Percentiles rank a stretch among this genome's conserved stretches.
Conservation (phyloP, 31 red algal genomes). For the Odonthalia washingtoniensis region DNA sequence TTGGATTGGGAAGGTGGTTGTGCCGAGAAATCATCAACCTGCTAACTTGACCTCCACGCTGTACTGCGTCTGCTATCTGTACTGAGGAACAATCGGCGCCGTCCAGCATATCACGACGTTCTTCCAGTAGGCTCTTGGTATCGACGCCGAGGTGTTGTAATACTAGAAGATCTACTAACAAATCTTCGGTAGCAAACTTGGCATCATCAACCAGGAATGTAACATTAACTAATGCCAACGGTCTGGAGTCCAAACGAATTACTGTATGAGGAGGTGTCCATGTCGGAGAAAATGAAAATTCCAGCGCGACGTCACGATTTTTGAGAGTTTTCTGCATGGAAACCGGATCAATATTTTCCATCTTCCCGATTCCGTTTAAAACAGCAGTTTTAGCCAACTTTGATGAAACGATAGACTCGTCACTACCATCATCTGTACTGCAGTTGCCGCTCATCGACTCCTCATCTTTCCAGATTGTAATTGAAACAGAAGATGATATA, state of each 20-base stretch:
- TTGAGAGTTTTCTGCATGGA: not conserved
- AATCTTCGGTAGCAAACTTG: not conserved
- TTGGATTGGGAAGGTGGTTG: no score
- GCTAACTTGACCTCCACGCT: not conserved
- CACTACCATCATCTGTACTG: not conserved
- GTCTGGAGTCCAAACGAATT: not conserved
- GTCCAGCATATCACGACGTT: not conserved
- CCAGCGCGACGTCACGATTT: not conserved
- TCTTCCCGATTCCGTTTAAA: conserved; percentile 1
- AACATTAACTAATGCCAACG: not conserved
- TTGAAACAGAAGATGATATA: not conserved
- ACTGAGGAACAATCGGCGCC: not conserved
- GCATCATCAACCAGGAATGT: not conserved
- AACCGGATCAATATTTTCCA: not conserved
- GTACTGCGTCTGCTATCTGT: not conserved
- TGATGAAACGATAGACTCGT: not conserved
- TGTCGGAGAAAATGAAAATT: not conserved
- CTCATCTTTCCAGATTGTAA: not conserved
- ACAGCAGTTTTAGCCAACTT: not conserved
- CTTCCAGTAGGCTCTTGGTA: not conserved
- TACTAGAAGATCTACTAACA: not conserved
- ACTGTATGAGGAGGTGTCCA: not conserved
- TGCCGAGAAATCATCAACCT: not conserved
- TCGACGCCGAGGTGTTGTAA: not conserved
- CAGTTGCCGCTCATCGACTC: not conserved